Evolutionary conservation across 2,329 filamentous ascomycete species (phyloP).

Genomic region (Aphanocladium album): DNA sequence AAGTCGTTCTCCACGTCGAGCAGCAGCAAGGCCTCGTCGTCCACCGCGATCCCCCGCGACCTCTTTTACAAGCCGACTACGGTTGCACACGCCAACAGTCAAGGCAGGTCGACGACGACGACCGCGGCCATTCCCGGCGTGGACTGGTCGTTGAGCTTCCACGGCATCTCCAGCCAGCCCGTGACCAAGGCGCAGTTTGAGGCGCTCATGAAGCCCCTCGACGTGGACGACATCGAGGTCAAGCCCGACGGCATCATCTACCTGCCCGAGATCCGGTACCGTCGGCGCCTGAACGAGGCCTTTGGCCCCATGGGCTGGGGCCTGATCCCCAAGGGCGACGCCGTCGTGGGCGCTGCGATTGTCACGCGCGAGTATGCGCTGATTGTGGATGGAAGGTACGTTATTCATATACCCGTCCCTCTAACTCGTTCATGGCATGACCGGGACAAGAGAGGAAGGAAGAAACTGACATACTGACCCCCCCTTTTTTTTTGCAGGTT

Average conservation of each 20-base stretch:
- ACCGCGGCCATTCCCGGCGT: conserved; percentile 28
- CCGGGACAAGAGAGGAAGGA: not conserved
- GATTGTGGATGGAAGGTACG: conserved; percentile 79
- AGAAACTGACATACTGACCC: not conserved
- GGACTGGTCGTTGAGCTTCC: conserved; percentile 81
- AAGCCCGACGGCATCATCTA: conserved; percentile 98
- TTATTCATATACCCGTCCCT: conserved; percentile 12
- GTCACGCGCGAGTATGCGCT: conserved; percentile 91
- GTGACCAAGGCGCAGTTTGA: conserved; percentile 67
- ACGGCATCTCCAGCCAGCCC: conserved; percentile 66
- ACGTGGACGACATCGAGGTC: conserved; percentile 79
- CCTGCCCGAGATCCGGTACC: conserved; percentile 96
- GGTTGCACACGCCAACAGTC: not conserved
- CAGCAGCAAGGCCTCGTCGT: not conserved
- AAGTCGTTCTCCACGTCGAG: not conserved
- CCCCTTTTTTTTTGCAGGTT: conserved; percentile 58
- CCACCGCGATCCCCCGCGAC: conserved; percentile 1
- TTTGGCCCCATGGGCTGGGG: conserved; percentile 98
- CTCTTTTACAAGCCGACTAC: conserved; percentile 7
- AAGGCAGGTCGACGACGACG: not conserved
- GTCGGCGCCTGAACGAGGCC: conserved; percentile 79
- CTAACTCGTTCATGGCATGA: not conserved
- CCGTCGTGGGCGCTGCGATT: conserved; percentile 74
- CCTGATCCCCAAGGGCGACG: conserved; percentile 79
- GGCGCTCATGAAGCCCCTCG: conserved; percentile 62